These are phyloP conservation scores for Penicillium cataractarum DNA, from an alignment of 495 filamentous ascomycete genomes.

Conservation along the genomic window DNA sequence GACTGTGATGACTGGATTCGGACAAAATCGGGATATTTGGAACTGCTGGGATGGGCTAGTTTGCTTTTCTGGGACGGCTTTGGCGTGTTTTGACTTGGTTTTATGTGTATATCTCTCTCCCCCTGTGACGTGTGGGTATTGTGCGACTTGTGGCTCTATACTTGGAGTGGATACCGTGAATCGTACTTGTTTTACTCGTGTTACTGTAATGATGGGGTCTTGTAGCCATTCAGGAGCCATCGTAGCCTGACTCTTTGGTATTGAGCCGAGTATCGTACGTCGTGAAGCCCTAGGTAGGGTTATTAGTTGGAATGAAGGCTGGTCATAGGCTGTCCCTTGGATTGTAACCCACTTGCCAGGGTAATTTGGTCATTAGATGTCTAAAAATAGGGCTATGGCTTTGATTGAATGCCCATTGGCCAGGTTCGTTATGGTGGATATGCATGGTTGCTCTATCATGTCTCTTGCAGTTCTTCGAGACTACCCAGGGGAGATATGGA, in stretches of 20 bases:
- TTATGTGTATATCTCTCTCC: slow-evolving; percentile 23
- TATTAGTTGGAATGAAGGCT: neutral
- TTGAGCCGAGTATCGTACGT: slow-evolving; percentile 8
- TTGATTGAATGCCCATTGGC: neutral
- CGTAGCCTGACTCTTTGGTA: neutral
- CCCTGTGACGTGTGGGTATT: slow-evolving; percentile 7
- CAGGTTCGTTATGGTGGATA: neutral
- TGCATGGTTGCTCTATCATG: neutral
- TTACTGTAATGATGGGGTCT: neutral
- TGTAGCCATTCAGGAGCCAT: slow-evolving; percentile 4
- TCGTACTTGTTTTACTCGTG: slow-evolving; percentile 21
- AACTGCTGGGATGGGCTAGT: slow-evolving; percentile 23
- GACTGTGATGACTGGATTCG: slow-evolving; percentile 26
- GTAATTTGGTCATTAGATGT: neutral
- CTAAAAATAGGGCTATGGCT: slow-evolving; percentile 1
- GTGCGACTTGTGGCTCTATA: slow-evolving; percentile 6
- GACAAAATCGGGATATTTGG: slow-evolving; percentile 26
- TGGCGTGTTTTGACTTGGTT: slow-evolving; percentile 21
- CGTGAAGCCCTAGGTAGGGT: slow-evolving; percentile 9
- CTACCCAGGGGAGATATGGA: too few species aligned
- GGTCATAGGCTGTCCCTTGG: slow-evolving; percentile 9
- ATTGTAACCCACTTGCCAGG: neutral
- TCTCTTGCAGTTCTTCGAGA: too few species aligned
- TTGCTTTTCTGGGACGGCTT: slow-evolving; percentile 23
- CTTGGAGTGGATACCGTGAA: slow-evolving; percentile 10